These are phyloP conservation scores for Boechera stricta DNA, from an alignment of 345 rosid genomes.

Conservation along the genomic window DNA sequence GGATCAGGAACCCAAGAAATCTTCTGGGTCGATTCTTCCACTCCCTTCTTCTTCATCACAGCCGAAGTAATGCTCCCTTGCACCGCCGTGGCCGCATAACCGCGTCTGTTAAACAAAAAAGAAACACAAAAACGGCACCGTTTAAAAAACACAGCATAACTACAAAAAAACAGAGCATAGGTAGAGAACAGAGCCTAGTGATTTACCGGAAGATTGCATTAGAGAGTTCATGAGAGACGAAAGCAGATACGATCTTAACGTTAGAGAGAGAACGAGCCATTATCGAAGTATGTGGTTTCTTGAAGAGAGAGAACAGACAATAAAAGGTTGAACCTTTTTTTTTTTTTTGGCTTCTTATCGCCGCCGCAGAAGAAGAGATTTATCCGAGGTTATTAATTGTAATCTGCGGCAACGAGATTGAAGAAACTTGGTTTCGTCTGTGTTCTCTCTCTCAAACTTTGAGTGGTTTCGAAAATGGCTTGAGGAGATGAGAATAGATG, in stretches of 20 bases:
- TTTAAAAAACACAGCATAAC: conserved; percentile 32
- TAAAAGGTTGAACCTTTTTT: conserved; percentile 11
- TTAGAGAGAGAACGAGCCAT: conserved; percentile 50
- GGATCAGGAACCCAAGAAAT: conserved; percentile 88
- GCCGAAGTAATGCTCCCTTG: conserved; percentile 40
- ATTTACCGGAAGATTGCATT: conserved; percentile 46
- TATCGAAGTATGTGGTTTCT: conserved; percentile 9
- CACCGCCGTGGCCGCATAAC: conserved; percentile 45
- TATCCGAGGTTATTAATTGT: background rate
- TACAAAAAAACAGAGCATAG: conserved; percentile 8
- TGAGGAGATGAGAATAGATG: conserved; percentile 28
- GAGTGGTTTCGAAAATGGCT: conserved; percentile 15
- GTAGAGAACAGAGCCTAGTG: conserved; percentile 6
- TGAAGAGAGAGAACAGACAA: conserved; percentile 36
- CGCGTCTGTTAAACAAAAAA: conserved; percentile 39
- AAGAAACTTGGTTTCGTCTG: conserved; percentile 36
- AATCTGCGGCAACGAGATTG: conserved; percentile 38
- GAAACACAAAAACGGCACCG: background rate
- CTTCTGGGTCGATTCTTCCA: conserved; percentile 50
- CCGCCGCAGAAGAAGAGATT: conserved; percentile 37
- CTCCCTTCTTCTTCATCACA: conserved; percentile 59
- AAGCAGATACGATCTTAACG: conserved; percentile 46
- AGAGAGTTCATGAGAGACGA: conserved; percentile 45
- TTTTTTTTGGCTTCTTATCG: conserved; percentile 20
- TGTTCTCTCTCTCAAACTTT: conserved; percentile 31